Evolutionary conservation across 2,329 filamentous ascomycete species (phyloP).

Genomic region (Davidsoniella eucalypti): DNA sequence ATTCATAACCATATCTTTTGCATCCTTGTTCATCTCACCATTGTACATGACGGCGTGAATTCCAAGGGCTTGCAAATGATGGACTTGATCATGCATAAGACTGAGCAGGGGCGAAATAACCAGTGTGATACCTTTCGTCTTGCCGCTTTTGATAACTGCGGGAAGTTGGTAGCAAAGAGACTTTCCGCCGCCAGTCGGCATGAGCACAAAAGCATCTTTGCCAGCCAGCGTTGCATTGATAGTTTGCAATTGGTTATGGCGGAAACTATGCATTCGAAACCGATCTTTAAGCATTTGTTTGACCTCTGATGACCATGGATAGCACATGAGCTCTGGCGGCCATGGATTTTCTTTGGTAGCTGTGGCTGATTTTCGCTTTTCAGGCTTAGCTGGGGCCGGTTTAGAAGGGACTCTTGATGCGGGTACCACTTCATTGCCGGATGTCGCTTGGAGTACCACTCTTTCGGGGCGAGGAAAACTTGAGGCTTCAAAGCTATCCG

Average conservation of each 20-base stretch:
- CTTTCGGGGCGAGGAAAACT: conserved; percentile 21
- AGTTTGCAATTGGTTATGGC: conserved; percentile 81
- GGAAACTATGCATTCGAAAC: conserved; percentile 75
- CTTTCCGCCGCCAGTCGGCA: conserved; percentile 96
- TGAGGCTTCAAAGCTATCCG: conserved; percentile 14
- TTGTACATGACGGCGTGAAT: conserved; percentile 75
- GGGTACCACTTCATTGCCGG: background rate
- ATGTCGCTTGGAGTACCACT: background rate
- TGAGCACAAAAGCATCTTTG: conserved; percentile 84
- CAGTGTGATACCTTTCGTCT: conserved; percentile 71
- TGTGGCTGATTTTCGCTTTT: conserved; percentile 18
- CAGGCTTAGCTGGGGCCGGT: conserved; percentile 23
- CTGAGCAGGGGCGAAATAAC: conserved; percentile 91
- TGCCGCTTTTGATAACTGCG: conserved; percentile 64
- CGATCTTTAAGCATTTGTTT: conserved; percentile 61
- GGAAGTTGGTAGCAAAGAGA: conserved; percentile 94
- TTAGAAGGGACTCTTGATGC: conserved; percentile 12
- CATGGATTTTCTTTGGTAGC: conserved; percentile 20
- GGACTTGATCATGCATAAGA: conserved; percentile 93
- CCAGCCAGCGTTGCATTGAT: conserved; percentile 85
- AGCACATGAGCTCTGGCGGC: conserved; percentile 40
- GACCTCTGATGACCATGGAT: conserved; percentile 77
- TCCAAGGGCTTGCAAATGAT: conserved; percentile 56
- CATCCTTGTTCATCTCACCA: conserved; percentile 48
- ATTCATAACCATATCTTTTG: conserved; percentile 49